A percentile compares a stretch with the other conserved stretches of the same genome.
These are phyloP conservation scores for Artemisia annua DNA, from an alignment of 129 eudicot species.

Conservation along the genomic window DNA sequence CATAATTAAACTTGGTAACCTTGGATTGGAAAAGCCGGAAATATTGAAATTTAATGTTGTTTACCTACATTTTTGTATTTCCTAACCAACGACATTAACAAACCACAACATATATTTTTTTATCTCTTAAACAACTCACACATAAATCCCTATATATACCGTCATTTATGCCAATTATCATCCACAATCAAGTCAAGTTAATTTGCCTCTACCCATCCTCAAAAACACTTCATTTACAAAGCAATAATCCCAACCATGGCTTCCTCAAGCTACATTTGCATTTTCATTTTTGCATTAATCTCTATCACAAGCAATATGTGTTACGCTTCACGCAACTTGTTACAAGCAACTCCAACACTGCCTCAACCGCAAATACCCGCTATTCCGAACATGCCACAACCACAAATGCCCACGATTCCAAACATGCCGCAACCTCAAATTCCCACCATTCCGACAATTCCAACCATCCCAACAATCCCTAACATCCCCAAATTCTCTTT, in stretches of 20 bases:
- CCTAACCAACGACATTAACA: too few relatives aligned
- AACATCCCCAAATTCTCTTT: slow-evolving; percentile 25
- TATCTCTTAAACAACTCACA: too few relatives aligned
- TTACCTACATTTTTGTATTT: too few relatives aligned
- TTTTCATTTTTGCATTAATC: slow-evolving; percentile 14
- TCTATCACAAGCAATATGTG: slow-evolving; percentile 17
- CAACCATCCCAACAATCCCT: slow-evolving; percentile 23
- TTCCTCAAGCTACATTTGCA: slow-evolving; percentile 11
- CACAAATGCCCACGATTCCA: slow-evolving; percentile 30
- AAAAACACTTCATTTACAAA: neutral
- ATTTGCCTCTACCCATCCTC: neutral
- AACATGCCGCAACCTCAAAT: slow-evolving; percentile 16
- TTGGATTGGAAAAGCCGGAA: too few relatives aligned
- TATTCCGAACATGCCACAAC: slow-evolving; percentile 27
- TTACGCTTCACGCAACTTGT: slow-evolving; percentile 27
- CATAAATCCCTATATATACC: neutral
- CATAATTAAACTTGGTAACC: neutral
- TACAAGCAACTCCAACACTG: slow-evolving; percentile 18
- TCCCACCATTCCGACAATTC: slow-evolving; percentile 22
- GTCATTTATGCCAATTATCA: neutral
- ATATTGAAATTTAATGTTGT: too few relatives aligned
- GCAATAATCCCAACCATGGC: slow-evolving; percentile 10
- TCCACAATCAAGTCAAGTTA: neutral
- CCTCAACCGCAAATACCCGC: slow-evolving; percentile 32
- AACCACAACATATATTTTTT: too few relatives aligned